Conservation (phyloP, 768 basidiomycete species). For the Hypsizygus marmoreus region DNA sequence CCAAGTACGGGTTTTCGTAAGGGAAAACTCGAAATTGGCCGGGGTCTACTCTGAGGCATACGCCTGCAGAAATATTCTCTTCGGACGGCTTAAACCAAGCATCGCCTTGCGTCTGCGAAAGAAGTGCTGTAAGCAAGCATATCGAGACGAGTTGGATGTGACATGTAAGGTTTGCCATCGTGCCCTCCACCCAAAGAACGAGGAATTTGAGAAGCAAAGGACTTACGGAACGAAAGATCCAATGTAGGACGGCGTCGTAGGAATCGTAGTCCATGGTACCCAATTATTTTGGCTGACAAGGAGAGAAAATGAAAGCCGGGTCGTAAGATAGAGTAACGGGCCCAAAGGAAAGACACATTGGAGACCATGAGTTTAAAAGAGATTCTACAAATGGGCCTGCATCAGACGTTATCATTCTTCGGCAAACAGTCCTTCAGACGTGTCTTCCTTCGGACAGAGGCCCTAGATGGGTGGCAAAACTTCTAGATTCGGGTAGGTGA, state of each 20-base stretch:
- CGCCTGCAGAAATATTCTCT: constrained; percentile 78
- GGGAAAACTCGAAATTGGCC: constrained; percentile 82
- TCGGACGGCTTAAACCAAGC: constrained; percentile 87
- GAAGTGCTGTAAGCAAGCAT: constrained; percentile 14
- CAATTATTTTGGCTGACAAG: constrained; percentile 34
- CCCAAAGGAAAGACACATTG: constrained; percentile 26
- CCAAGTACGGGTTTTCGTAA: constrained; percentile 79
- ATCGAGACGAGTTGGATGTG: background rate
- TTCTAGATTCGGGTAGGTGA: constrained; percentile 30
- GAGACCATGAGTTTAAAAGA: constrained; percentile 41
- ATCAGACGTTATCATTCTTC: constrained; percentile 34
- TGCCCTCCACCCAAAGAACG: background rate
- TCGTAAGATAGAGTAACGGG: constrained; percentile 36
- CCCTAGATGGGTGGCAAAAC: constrained; percentile 24
- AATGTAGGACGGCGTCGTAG: constrained; percentile 78
- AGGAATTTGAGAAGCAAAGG: background rate
- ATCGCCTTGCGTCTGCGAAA: constrained; percentile 68
- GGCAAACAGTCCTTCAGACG: constrained; percentile 29
- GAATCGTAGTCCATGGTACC: constrained; percentile 73
- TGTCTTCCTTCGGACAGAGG: constrained; percentile 23
- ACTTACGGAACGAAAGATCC: constrained; percentile 73
- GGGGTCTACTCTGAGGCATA: constrained; percentile 70
- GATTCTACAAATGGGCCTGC: constrained; percentile 25
- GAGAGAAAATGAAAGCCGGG: constrained; percentile 25
- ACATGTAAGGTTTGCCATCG: background rate